Evolutionary conservation across 2,329 filamentous ascomycete species (phyloP), one percentile per base, ranked within the genome.

Genomic region (Seiridium unicorne): DNA sequence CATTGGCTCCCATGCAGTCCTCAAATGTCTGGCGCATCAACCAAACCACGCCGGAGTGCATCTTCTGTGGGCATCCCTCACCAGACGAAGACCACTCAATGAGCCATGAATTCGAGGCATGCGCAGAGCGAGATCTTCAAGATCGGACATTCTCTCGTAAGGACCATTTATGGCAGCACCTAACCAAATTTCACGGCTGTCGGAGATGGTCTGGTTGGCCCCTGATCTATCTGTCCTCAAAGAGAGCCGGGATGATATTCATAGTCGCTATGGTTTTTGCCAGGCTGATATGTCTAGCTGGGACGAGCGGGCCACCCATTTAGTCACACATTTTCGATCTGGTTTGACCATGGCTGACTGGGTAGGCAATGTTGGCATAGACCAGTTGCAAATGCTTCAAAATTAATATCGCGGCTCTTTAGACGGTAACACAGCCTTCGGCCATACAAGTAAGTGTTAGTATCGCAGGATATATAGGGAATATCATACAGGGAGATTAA

Each of bases 181-280:
- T 69, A 26, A 61, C 58, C 65, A 79, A 79, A 59, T 79, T 79
- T 44, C 77, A 79, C 58, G 71, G 72, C 1, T 79, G 76, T 63
- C 81, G 81, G 70, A 77, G 59, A 64, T 79, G 64, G 77, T 76
- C 69, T 3, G 75, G 76, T 72, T 86, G 83, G 82, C 63, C 70
- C 75, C 72, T 2, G 70, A 77, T 38, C 63, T 77, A 18, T 51
- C 57, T 34, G 1, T 49, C 34, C 8, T 55, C 35, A 31, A 44
- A 26, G 9, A 55, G n/a, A 36, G 10, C 13, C 34, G 38, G 10
- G 53, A 44, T 9, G 53, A 11, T 9, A 13, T 55, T 13, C 32
- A 42, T 5, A 55, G 53, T 31, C 53, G 35, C 26, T 55, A 5
- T 35, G 53, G 53, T 10, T 55, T 55, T 35, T 55, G 53, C 36